phyloP scores from a whole-genome alignment of 2,329 filamentous ascomycete species.

The Fusarium sp. region DNA sequence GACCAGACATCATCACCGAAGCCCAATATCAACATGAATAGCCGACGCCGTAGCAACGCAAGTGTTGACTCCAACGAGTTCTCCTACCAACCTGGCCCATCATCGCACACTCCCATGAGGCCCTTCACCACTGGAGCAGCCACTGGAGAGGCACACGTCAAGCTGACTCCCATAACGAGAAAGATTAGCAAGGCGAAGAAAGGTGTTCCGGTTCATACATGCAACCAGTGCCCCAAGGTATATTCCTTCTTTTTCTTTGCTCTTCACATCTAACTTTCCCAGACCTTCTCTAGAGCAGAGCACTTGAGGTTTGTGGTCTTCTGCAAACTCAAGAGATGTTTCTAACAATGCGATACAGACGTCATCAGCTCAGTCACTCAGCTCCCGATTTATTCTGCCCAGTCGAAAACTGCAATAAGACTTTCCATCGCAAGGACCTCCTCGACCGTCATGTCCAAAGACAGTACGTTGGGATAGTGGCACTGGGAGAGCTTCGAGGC shows the following conservation, averaged over 20 bases:
- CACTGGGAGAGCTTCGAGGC: background rate
- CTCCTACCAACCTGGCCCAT: conserved; percentile 45
- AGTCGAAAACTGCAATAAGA: conserved; percentile 65
- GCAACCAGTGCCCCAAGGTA: conserved; percentile 66
- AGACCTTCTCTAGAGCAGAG: conserved; percentile 73
- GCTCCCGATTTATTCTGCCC: conserved; percentile 64
- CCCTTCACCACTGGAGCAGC: conserved; percentile 53
- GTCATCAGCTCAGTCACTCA: conserved; percentile 71
- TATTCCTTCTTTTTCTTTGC: background rate
- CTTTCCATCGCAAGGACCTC: conserved; percentile 70
- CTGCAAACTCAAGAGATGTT: background rate
- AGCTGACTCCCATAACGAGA: conserved; percentile 67
- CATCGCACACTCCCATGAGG: conserved; percentile 52
- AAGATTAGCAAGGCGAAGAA: conserved; percentile 70
- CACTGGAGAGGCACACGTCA: conserved; percentile 57
- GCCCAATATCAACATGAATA: conserved; percentile 45
- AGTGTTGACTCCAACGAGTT: conserved; percentile 64
- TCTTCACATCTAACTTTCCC: conserved; percentile 10
- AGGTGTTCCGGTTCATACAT: conserved; percentile 68
- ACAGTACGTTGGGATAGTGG: conserved; percentile 48
- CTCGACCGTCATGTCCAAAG: conserved; percentile 65
- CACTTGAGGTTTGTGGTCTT: conserved; percentile 64
- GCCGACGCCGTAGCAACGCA: conserved; percentile 58
- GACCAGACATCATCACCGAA: conserved; percentile 43
- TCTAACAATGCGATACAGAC: conserved; percentile 55